Conservation (phyloP, 2,329 filamentous ascomycete genomes). For the Fusarium graminum region DNA sequence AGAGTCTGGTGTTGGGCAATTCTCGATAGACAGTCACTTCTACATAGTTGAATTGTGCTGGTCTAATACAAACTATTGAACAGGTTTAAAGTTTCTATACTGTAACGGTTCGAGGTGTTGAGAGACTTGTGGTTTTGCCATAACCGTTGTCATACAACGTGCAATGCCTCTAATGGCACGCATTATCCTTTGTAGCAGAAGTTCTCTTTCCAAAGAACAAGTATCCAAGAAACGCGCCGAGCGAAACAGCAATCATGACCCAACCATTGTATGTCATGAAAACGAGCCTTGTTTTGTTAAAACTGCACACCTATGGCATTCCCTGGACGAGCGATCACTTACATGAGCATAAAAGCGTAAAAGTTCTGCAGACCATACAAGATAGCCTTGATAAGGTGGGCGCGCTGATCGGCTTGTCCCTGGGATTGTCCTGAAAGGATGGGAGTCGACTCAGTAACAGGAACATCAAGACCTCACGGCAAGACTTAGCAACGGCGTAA, state of each 20-base stretch:
- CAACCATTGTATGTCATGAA: conserved; percentile 99
- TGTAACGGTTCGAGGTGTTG: background rate
- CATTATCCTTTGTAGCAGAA: conserved; percentile 83
- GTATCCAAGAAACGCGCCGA: conserved; percentile 92
- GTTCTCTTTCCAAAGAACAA: conserved; percentile 80
- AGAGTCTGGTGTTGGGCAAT: background rate
- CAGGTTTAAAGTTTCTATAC: background rate
- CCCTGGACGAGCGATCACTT: conserved; percentile 56
- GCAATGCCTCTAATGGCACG: conserved; percentile 53
- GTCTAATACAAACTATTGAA: background rate
- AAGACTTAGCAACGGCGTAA: conserved; percentile 52
- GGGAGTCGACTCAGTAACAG: conserved; percentile 72
- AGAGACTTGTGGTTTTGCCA: background rate
- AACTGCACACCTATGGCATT: background rate
- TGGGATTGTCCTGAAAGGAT: conserved; percentile 80
- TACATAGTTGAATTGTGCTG: background rate
- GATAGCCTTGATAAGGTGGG: conserved; percentile 81
- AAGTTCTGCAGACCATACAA: conserved; percentile 96
- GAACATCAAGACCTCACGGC: conserved; percentile 52
- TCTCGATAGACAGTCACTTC: background rate
- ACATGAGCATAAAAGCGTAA: conserved; percentile 99
- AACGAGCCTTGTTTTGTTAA: conserved; percentile 75
- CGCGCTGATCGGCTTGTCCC: conserved; percentile 71
- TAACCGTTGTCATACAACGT: background rate
- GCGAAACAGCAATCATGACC: conserved; percentile 92